Base-by-base conservation (phyloP, 75 land plant genomes). In the Sequoiadendron giganteum region DNA sequence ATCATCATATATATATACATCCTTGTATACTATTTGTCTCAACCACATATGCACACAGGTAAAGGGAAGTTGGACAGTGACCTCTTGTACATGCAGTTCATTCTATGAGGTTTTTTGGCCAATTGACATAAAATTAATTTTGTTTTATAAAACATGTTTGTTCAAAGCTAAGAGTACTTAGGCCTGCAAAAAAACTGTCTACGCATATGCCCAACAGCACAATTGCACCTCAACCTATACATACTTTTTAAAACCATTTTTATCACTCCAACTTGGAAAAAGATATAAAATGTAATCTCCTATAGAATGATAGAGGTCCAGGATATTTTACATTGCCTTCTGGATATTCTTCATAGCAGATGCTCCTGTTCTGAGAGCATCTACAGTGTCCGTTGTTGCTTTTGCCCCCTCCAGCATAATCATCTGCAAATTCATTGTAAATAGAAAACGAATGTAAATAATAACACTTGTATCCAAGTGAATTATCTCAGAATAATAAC, bases 361-460 rank as follows among this genome's bases (percentile, higher is more conserved):
- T 36, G 91, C 91, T 83, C 91, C 91, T 89, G 80, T 90, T 34
- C 91, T 88, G 25, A 90, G 91, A 72, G 91, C 91, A 49, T 90
- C 91, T 38, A 90, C 91, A 79, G 91, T 90, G 19, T 90, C 91
- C 10, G 91, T 90, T 15, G 91, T 90, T 45, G 91, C 91, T 77
- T 89, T 90, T 70, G 91, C 91, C 28, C 91, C 91, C 68, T 90
- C 91, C 85, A 89, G 11, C 86, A 90, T 32, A 89, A 89, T 90
- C 91, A 90, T 90, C 91, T 90, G 90, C 39, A 38, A 19, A 68
- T 56, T 88, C 54, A 78, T 54, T 21, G 48, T 25, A 56, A 54
- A 82, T 45, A 42, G 47, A 42, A 45, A 85, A 58, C 56, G 38
- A 75, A 25, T 34, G 38, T 32, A 75, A 34, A 13, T 73, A 10